Base-by-base conservation (phyloP, 2,329 filamentous ascomycete species). In the Fusarium keratoplasticum region DNA sequence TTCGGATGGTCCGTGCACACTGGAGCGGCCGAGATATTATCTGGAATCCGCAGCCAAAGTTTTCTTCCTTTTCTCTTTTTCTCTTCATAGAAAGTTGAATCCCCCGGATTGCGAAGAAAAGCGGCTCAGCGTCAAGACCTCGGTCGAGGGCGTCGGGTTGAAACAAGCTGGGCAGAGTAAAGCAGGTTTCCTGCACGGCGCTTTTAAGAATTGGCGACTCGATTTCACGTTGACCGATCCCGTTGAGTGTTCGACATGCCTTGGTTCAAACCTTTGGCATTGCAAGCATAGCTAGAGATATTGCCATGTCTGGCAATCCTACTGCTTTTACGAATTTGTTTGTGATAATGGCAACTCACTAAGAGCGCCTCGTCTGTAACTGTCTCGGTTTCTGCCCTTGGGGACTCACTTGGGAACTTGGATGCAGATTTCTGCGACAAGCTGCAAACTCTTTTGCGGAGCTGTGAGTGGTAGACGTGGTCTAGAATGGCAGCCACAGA, bases 191-290 rank as follows among this genome's bases (percentile, higher is more conserved):
- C 78, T 80, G 83, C 79, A 79, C 86, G 89, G 87, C 84, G 88
- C 88, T 90, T 89, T 82, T 83, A 90, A 90, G 89, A 90, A 91
- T 90, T 90, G 88, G 86, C 83, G 86, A 88, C 84, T 88, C 86
- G 86, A 84, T 81, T 79, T 76, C 67, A 83, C 82, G 84, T 89
- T 87, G 84, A 85, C 85, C 88, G 87, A 86, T 90, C 88, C 89
- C 89, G 89, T 91, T 90, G 87, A 89, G 88, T 86, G 86, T 83
- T 86, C 88, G 86, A 90, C 88, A 89, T 88, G 47, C 75, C 59
- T 66, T 18, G 33, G 31, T 63, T 61, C 54, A 40, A 18, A 10
- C 47, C 27, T 14, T 55, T 55, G 52, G 52, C n/a, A 33, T 55
- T 55, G n/a, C 9, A 33, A 55, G 52, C 52, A 35, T 55, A 55